A percentile compares a stretch with the other conserved stretches of the same genome.
phyloP scores from a whole-genome alignment of 2,329 filamentous ascomycete genomes.

The Ophiostoma himal-ulmi region DNA sequence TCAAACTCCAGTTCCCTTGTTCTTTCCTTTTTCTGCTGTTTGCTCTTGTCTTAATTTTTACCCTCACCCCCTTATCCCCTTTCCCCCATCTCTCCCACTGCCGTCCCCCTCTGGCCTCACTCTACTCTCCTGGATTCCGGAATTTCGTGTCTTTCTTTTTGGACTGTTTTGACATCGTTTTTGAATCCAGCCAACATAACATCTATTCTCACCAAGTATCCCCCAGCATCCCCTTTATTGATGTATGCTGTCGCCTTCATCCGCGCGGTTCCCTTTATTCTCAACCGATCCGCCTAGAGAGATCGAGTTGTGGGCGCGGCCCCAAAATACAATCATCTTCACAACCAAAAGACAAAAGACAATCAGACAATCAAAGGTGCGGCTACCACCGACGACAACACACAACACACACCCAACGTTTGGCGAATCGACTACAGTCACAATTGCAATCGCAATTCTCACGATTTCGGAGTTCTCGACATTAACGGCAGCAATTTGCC shows the following conservation, averaged over 20 bases:
- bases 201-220: background rate
- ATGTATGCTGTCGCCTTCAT: slow-evolving; percentile 26
- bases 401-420: background rate
- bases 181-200: background rate
- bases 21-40: slow-evolving; percentile 10
- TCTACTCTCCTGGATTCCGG: slow-evolving; percentile 4
- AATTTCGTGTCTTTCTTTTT: background rate
- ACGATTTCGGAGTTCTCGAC: background rate
- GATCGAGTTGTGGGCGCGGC: slow-evolving; percentile 26
- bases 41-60: slow-evolving; percentile 18
- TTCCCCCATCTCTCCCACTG: slow-evolving; percentile 5
- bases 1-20: slow-evolving; percentile 12
- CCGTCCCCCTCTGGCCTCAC: background rate
- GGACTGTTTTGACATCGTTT: background rate
- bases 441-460: background rate
- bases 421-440: background rate
- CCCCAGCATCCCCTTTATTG: slow-evolving; percentile 4
- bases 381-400: slow-evolving; percentile 14
- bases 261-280: slow-evolving; percentile 24
- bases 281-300: slow-evolving; percentile 24
- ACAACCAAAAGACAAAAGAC: slow-evolving; percentile 10
- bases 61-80: slow-evolving; percentile 12
- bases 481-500: background rate
- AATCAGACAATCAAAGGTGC: slow-evolving; percentile 17
- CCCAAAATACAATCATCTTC: slow-evolving; percentile 17